Percentiles rank a stretch among this genome's conserved stretches.
These are phyloP conservation scores for Neofusicoccum cordaticola DNA, from an alignment of 2,329 filamentous ascomycete genomes.

Conservation along the genomic window DNA sequence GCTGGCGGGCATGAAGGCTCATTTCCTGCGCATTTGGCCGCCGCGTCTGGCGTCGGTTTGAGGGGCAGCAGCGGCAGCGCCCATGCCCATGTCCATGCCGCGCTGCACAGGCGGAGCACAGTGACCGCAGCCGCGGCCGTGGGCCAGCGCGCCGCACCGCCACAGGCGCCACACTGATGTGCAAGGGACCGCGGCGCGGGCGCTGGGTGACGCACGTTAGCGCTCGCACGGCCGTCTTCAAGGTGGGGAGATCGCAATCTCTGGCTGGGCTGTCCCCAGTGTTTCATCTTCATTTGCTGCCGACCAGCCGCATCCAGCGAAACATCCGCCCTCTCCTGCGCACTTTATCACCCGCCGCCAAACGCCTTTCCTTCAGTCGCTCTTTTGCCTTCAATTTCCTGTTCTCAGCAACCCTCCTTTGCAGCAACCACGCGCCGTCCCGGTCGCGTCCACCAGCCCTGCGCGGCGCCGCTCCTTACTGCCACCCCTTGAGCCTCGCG, in stretches of 20 bases:
- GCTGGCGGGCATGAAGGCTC: background rate
- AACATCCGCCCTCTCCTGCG: slow-evolving; percentile 5
- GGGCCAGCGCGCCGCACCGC: background rate
- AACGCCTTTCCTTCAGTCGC: background rate
- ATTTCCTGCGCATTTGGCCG: background rate
- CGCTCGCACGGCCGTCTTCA: background rate
- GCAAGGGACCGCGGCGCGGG: slow-evolving; percentile 1
- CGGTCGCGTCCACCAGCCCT: slow-evolving; percentile 7
- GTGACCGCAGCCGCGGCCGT: background rate
- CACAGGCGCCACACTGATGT: slow-evolving; percentile 9
- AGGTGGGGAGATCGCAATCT: slow-evolving; percentile 14
- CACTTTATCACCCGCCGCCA: slow-evolving; percentile 10
- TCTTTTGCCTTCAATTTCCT: slow-evolving; percentile 7
- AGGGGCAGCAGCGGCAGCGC: background rate
- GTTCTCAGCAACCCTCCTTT: background rate
- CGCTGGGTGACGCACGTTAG: background rate
- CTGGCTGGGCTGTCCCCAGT: slow-evolving; percentile 5
- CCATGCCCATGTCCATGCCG: background rate
- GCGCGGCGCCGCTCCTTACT: background rate
- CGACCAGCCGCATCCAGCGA: slow-evolving; percentile 11
- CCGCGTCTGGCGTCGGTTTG: background rate
- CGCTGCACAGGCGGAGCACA: background rate
- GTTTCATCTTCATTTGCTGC: slow-evolving; percentile 15
- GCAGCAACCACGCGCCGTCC: background rate
- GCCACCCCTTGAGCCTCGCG: slow-evolving; percentile 3